Base-by-base conservation (phyloP, 177 flowering plant species). In the Vitis hybrid region DNA sequence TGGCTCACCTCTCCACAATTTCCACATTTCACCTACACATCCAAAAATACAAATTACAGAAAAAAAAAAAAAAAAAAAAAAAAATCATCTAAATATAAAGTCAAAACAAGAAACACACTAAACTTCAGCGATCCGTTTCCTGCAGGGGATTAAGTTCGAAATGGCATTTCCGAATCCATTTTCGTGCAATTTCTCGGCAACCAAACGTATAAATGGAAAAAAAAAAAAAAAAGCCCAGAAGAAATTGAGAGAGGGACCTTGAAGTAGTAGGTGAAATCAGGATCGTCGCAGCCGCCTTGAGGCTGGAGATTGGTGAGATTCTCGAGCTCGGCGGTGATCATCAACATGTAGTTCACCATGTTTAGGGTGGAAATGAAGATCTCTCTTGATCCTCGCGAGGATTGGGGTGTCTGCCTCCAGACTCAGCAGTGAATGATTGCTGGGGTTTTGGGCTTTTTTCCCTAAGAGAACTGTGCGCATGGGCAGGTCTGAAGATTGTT, bases 241-340 rank as follows among this genome's bases (percentile, higher is more conserved):
- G 31, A 62, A 31, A 39, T 39, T 8, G 48, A 39, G 48, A 39
- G 48, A 12, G 45, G 26, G 22, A 90, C 98, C 93, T 90, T 94
- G 86, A 92, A 84, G 84, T 77, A 76, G 80, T 80, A 94, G 56
- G 85, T 22, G 83, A 90, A 90, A 71, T 68, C 68, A 14, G 90
- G 88, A 79, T 92, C 94, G 63, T 92, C 93, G 74, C 87, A 84
- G 71, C 98, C 98, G n/a, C 83, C 94, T 53, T 85, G 84, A 20
- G 97, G 98, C 70, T 88, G 92, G 61, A 93, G 87, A 62, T 80
- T 71, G 34, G 91, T 81, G 39, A 93, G 80, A 72, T 88, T 88
- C 67, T 93, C 98, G 57, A 91, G 85, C 3, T 93, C 97, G 10
- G 85, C 97, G 2, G 76, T 62, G 70, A 93, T 84, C 84, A 29